phyloP scores from a whole-genome alignment of 2,329 filamentous ascomycete genomes.

The Botryotinia calthae region DNA sequence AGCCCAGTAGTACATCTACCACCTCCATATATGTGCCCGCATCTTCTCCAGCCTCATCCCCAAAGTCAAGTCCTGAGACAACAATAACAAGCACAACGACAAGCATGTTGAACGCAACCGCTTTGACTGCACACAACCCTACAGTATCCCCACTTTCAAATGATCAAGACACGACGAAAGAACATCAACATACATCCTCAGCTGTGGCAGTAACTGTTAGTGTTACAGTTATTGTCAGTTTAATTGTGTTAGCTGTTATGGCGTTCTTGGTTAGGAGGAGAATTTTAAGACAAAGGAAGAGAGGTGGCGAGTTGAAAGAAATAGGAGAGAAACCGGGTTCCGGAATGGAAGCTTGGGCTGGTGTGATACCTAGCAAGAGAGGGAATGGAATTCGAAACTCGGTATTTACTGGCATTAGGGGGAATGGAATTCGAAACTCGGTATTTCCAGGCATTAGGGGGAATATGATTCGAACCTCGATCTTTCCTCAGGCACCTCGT shows the following conservation, averaged over 20 bases:
- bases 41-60: not conserved
- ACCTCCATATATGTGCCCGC: not conserved
- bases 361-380: not conserved
- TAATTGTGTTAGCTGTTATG: not conserved
- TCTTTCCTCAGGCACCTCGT: not conserved
- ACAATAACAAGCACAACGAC: not conserved
- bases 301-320: not conserved
- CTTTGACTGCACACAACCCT: not conserved
- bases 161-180: not conserved
- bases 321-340: not conserved
- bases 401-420: not conserved
- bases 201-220: not conserved
- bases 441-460: not conserved
- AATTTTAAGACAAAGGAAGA: not conserved
- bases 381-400: not conserved
- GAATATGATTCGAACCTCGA: not conserved
- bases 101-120: not conserved
- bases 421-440: not conserved
- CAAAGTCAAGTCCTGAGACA: not conserved
- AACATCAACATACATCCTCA: conserved; percentile 4
- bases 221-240: not conserved
- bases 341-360: not conserved
- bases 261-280: not conserved
- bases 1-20: not conserved
- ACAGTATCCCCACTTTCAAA: not conserved